Conservation (phyloP, 495 filamentous ascomycete species). For the Penicillium angulare region DNA sequence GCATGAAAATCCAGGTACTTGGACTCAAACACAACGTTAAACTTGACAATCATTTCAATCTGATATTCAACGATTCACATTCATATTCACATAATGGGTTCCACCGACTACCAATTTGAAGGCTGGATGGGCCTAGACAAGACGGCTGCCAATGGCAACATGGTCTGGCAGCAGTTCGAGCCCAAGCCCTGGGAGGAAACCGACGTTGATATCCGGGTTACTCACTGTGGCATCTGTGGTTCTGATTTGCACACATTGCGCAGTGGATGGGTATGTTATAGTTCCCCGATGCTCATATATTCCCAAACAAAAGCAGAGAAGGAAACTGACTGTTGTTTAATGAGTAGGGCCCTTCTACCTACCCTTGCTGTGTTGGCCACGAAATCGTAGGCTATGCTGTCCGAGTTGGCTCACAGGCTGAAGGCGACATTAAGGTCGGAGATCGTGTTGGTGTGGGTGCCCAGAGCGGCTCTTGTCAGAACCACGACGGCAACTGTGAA, state of each 20-base stretch:
- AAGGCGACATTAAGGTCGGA: slow-evolving; percentile 64
- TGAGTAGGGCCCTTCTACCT: slow-evolving; percentile 52
- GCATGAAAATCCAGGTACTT: no score
- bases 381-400: slow-evolving; percentile 80
- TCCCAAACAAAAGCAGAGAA: no score
- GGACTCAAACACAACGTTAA: no score
- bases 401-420: slow-evolving; percentile 66
- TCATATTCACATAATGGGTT: slow-evolving; percentile 1
- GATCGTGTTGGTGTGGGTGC: slow-evolving; percentile 89
- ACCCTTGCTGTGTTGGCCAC: slow-evolving; percentile 79
- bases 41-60: no score
- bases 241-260: slow-evolving; percentile 71
- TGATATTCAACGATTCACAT: no score
- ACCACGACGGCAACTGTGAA: slow-evolving; percentile 57
- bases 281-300: no score
- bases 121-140: slow-evolving; percentile 73
- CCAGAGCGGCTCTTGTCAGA: slow-evolving; percentile 69
- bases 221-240: slow-evolving; percentile 7
- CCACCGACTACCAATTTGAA: slow-evolving; percentile 61
- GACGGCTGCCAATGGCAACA: slow-evolving; percentile 59
- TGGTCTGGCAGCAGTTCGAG: slow-evolving; percentile 56
- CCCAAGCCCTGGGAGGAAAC: slow-evolving; percentile 12
- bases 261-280: slow-evolving; percentile 74
- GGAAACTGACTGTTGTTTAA: no score
- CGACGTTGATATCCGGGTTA: slow-evolving; percentile 14